These are phyloP conservation scores for Flaveria sonorensis DNA, from an alignment of 129 eudicot genomes.

Conservation along the genomic window DNA sequence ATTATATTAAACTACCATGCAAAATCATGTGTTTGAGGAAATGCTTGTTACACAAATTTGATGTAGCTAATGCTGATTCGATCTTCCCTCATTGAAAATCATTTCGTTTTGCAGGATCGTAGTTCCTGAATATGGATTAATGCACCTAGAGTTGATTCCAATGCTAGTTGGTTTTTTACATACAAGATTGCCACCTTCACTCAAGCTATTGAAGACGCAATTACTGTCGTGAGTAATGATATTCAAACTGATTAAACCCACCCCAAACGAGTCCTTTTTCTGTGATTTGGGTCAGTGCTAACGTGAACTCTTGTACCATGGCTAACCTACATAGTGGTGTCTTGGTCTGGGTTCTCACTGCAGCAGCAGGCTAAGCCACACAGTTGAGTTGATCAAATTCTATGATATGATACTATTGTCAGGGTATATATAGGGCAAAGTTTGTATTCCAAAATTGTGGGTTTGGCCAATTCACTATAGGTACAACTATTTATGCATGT, in stretches of 20 bases:
- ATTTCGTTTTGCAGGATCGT: conserved; percentile 53
- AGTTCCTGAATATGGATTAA: conserved; percentile 83
- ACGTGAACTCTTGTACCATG: conserved; percentile 6
- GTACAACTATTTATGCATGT: conserved; percentile 24
- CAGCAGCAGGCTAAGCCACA: conserved; percentile 20
- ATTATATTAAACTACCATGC: too few relatives aligned
- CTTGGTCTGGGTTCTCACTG: background rate
- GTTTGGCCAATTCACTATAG: conserved; percentile 25
- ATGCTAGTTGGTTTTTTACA: conserved; percentile 98
- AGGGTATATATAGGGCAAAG: conserved; percentile 18
- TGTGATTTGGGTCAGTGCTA: conserved; percentile 18
- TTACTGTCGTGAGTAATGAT: conserved; percentile 46
- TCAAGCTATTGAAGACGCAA: conserved; percentile 83
- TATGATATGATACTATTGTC: conserved; percentile 1
- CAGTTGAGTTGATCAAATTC: conserved; percentile 12
- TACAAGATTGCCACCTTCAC: conserved; percentile 91
- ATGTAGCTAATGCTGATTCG: background rate
- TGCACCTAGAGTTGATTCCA: conserved; percentile 88
- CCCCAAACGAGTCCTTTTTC: conserved; percentile 18
- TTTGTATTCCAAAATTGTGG: conserved; percentile 16
- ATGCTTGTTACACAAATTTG: background rate
- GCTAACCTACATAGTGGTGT: background rate
- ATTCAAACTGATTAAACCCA: conserved; percentile 29
- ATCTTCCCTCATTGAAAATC: background rate
- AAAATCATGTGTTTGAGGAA: too few relatives aligned